A percentile compares a stretch with the other conserved stretches of the same genome.
Conservation (phyloP, 306 rosid species). For the Senna tora region DNA sequence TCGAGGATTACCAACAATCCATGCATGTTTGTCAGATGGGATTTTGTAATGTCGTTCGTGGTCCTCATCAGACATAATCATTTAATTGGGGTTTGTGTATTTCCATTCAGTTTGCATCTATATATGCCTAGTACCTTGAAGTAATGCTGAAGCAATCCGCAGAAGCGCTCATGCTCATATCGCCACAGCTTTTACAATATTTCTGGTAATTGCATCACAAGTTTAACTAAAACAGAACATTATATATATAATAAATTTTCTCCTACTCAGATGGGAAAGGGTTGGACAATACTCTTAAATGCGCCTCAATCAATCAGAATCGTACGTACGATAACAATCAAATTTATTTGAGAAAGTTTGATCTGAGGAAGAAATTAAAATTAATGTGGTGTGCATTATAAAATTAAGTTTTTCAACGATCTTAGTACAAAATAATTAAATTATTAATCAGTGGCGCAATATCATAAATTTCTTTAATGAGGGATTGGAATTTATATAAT, state of each 20-base stretch:
- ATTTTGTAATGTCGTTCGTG: neutral
- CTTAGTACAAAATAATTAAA: neutral
- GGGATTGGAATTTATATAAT: neutral
- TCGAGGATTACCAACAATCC: neutral
- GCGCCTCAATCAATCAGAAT: neutral
- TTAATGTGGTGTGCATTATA: neutral
- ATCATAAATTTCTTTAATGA: neutral
- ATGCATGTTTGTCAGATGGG: slow-evolving; percentile 22
- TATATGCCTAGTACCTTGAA: neutral
- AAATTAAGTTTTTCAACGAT: neutral
- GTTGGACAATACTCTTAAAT: too few species aligned
- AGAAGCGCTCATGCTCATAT: neutral
- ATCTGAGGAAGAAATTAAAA: neutral
- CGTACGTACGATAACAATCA: too few species aligned
- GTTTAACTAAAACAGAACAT: too few species aligned
- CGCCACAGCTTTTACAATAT: neutral
- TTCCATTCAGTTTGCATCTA: neutral
- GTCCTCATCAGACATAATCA: slow-evolving; percentile 49
- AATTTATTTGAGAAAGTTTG: neutral
- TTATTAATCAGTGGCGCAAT: neutral
- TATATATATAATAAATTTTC: too few species aligned
- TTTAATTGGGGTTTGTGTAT: slow-evolving; percentile 46
- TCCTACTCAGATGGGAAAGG: too few species aligned
- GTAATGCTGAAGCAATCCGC: neutral
- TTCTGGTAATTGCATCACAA: too few species aligned